Evolutionary conservation across 2,329 filamentous ascomycete genomes (phyloP).

Genomic region (Fusarium nodosum): DNA sequence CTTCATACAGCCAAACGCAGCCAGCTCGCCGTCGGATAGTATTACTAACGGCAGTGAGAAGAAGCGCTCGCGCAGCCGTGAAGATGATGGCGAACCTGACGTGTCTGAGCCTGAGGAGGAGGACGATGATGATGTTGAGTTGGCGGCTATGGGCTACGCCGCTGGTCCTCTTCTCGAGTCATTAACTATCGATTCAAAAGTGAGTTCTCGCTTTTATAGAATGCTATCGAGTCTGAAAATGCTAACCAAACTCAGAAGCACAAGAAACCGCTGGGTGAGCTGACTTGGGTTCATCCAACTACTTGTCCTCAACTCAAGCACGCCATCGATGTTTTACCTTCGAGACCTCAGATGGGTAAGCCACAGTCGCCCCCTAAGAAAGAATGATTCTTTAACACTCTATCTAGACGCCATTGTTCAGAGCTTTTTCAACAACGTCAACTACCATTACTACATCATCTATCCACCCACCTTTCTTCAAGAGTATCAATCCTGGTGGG

Average conservation of each 20-base stretch:
- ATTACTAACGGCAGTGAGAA: conserved; percentile 30
- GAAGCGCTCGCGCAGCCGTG: conserved; percentile 46
- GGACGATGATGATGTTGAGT: conserved; percentile 48
- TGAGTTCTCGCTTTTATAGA: conserved; percentile 11
- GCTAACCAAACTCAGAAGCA: conserved; percentile 10
- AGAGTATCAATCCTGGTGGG: conserved; percentile 56
- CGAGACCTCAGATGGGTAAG: conserved; percentile 54
- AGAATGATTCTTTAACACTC: not conserved
- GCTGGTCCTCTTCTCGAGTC: conserved; percentile 52
- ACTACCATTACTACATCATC: conserved; percentile 57
- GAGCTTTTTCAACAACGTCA: conserved; percentile 55
- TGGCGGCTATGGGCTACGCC: conserved; percentile 54
- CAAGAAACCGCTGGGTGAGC: conserved; percentile 35
- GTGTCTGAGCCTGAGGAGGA: conserved; percentile 44
- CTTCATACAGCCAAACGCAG: conserved; percentile 49
- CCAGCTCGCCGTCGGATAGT: conserved; percentile 35
- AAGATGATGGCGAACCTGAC: conserved; percentile 37
- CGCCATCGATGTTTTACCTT: conserved; percentile 51
- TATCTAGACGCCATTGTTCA: conserved; percentile 53
- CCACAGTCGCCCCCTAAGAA: not conserved
- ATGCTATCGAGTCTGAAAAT: not conserved
- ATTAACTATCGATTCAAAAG: conserved; percentile 45
- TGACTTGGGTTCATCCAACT: conserved; percentile 36
- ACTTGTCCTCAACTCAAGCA: conserved; percentile 52
- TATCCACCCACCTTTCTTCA: conserved; percentile 53